phyloP scores from a whole-genome alignment of 2,329 filamentous ascomycete species.

The Curvularia sp. region DNA sequence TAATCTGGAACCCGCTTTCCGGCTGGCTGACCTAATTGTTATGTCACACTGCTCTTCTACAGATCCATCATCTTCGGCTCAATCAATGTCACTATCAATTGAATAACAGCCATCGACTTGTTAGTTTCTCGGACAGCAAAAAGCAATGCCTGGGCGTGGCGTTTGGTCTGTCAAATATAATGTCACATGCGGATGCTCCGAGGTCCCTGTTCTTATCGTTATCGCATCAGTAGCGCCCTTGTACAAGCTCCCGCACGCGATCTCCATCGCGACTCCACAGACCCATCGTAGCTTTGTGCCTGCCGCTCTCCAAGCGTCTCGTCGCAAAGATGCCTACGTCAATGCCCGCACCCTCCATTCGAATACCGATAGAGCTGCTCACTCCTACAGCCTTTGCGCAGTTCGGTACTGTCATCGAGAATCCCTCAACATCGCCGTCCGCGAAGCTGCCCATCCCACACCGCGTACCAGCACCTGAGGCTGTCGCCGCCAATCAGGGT shows the following conservation, averaged over 20 bases:
- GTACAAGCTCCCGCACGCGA: slow-evolving; percentile 25
- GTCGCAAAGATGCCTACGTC: slow-evolving; percentile 47
- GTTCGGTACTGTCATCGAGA: slow-evolving; percentile 84
- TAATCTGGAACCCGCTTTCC: slow-evolving; percentile 15
- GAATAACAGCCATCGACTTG: background rate
- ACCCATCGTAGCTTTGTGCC: slow-evolving; percentile 11
- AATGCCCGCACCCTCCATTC: slow-evolving; percentile 51
- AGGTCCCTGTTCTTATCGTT: slow-evolving; percentile 15
- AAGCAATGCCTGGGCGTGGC: background rate
- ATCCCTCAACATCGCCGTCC: slow-evolving; percentile 65
- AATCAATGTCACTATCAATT: background rate
- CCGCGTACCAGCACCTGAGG: slow-evolving; percentile 55
- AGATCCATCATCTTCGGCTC: background rate
- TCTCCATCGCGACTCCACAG: slow-evolving; percentile 14
- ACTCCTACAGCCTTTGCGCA: slow-evolving; percentile 72
- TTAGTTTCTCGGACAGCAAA: background rate
- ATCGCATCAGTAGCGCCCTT: slow-evolving; percentile 20
- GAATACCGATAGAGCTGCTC: slow-evolving; percentile 69
- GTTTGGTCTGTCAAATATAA: background rate
- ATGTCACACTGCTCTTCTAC: background rate
- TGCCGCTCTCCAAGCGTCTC: slow-evolving; percentile 2
- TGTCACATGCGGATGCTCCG: background rate
- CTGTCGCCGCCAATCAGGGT: slow-evolving; percentile 79
- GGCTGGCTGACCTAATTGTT: background rate
- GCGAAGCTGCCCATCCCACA: slow-evolving; percentile 56